These are phyloP conservation scores for Didymosphaeria variabile DNA, from an alignment of 2,329 filamentous ascomycete species.

Conservation along the genomic window DNA sequence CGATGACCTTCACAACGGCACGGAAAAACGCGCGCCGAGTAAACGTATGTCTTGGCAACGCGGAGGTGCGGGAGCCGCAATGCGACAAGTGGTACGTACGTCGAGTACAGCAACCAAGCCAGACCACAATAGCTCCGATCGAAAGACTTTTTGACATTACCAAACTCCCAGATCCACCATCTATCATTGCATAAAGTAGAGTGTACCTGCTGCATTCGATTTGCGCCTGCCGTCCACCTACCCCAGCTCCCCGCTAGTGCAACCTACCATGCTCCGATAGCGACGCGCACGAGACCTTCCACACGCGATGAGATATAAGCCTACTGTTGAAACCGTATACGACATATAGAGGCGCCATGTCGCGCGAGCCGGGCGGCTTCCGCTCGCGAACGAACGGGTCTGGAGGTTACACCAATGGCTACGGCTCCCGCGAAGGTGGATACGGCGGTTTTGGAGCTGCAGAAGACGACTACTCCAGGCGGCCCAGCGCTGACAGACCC, in stretches of 20 bases:
- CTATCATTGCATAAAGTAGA: background rate
- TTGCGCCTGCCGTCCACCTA: constrained; percentile 4
- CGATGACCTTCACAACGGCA: background rate
- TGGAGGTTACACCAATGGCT: constrained; percentile 50
- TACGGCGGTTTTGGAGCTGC: constrained; percentile 42
- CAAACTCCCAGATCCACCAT: background rate
- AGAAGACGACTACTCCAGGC: constrained; percentile 28
- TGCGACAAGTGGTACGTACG: background rate
- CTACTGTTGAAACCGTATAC: background rate
- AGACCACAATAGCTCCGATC: background rate
- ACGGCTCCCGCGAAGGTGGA: constrained; percentile 33
- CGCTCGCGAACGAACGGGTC: constrained; percentile 45
- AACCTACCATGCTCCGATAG: constrained; percentile 3
- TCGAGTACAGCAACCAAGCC: background rate
- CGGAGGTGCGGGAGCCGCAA: constrained; percentile 6
- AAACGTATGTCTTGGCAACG: background rate
- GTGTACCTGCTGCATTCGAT: background rate
- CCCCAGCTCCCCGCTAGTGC: constrained; percentile 10
- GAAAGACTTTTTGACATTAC: background rate
- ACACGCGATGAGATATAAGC: background rate
- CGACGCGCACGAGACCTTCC: background rate
- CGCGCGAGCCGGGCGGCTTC: constrained; percentile 45
- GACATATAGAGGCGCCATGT: constrained; percentile 38
- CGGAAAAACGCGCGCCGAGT: constrained; percentile 3
- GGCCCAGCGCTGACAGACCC: constrained; percentile 21